Base-by-base conservation (phyloP, 768 basidiomycete genomes). In the Tricholoma matsutake region DNA sequence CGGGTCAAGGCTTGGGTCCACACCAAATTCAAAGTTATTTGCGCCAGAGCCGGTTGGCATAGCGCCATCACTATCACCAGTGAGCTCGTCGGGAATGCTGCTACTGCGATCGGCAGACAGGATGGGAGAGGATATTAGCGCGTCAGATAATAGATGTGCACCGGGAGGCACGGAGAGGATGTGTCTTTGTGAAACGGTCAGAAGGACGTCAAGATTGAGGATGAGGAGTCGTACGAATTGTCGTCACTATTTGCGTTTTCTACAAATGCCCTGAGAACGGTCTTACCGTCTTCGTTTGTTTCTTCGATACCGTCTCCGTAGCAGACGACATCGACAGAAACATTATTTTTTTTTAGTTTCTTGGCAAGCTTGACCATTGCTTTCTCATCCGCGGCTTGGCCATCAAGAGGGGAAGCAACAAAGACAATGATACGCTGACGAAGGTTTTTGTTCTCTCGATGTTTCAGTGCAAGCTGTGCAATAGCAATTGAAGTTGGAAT, bases 281-380 rank as follows among this genome's bases (percentile, higher is more conserved):
- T 76, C 68, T 85, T 85, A 52, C 81, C 84, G 47, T 86, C 86
- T 61, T 84, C 87, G 14, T 71, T 72, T 5, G 78, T 74, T 68
- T 86, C 85, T 70, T 89, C 90, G 49, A 95, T 91, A 5, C 87
- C 91, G 67, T 96, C 96, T 1, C 96, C 96, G 73, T 94, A 98
- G 5, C 84, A 84, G 29, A 98, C 79, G 55, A 98, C 80, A 74
- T 99, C 97, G 25, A 98, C 83, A 1, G 96, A 92, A 45, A 99
- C 94, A 68, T 98, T 99, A 74, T 98, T 98, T 87, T 99, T 99
- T 83, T 98, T 98, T 63, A 99, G 81, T 75, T 94, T 97, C 81
- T 96, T 97, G 9, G 96, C 97, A 35, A 99, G 84, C 72, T 87
- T 89, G 66, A 91, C 79, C 84, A 96, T 88, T 57, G 81, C 80